Evolutionary conservation across 257 asterid genomes (phyloP), one percentile per base, ranked within the genome.

Genomic region (Orobanche coerulescens): DNA sequence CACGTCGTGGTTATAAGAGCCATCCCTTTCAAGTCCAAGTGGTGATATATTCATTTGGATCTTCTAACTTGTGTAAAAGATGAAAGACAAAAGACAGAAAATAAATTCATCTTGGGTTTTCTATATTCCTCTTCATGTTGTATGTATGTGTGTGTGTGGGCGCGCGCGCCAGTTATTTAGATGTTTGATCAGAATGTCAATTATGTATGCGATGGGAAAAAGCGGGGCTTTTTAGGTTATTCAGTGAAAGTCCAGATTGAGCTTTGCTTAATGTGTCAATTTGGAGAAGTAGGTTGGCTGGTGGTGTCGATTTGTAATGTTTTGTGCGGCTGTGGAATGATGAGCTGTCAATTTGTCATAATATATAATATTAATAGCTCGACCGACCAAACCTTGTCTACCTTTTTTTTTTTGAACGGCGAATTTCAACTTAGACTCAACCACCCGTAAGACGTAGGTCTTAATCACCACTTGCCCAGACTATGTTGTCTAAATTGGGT

Each of bases 1-100:
- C 88, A 82, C 64, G 62, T 31, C 50, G 88, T 82, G 53, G 84
- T 81, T 58, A 81, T 81, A 37, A 66, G 88, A 49, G 88, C 88
- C 65, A 78, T 74, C 33, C 88, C 88, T 51, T 81, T 81, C 78
- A 81, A 74, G 72, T 67, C 75, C 68, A 79, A 74, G 69, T 67
- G 72, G 75, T 62, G 19, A 51, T 3, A 40, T 40, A n/a, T 13
- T 40, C 28, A 10, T 13, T 28, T 42, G 2, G 24, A 28, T 36
- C 59, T 65, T 58, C 65, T 48, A 57, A 4, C 13, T 62, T 57
- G 64, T 54, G 68, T 65, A 40, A 6, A 62, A 22, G 31, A 39
- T 44, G 62, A n/a, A 52, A 31, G 65, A 64, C 12, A 14, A 19
- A 53, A 1, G 14, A 56, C n/a, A 20, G 18, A 58, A 61, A 23